phyloP scores from a whole-genome alignment of 2,329 filamentous ascomycete genomes.

The Exophiala alcalophila region DNA sequence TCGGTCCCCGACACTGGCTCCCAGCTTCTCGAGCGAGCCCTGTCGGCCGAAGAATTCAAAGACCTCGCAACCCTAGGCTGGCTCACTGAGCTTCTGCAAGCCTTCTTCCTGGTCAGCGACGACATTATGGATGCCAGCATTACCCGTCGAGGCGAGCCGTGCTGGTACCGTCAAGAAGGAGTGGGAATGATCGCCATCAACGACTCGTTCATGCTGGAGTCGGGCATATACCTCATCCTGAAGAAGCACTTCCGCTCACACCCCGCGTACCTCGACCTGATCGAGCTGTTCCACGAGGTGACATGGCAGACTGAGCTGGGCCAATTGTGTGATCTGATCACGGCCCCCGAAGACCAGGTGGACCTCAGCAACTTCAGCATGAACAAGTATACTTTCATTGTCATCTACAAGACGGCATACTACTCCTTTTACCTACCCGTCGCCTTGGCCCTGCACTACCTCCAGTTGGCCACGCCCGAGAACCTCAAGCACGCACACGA shows the following conservation, averaged over 20 bases:
- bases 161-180: constrained; percentile 88
- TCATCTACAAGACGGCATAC: constrained; percentile 99
- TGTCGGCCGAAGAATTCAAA: constrained; percentile 82
- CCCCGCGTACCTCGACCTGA: constrained; percentile 80
- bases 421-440: constrained; percentile 99
- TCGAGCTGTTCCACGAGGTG: constrained; percentile 95
- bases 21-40: constrained; percentile 68
- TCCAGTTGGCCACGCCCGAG: constrained; percentile 77
- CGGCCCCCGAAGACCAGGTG: constrained; percentile 88
- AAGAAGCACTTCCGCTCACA: constrained; percentile 91
- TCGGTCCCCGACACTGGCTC: constrained; percentile 90
- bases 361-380: constrained; percentile 94
- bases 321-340: constrained; percentile 90
- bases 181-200: constrained; percentile 98
- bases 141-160: constrained; percentile 88
- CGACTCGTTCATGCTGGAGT: constrained; percentile 94
- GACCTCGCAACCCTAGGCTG: constrained; percentile 84
- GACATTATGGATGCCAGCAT: constrained; percentile 98
- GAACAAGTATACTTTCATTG: constrained; percentile 95
- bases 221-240: constrained; percentile 82
- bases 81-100: constrained; percentile 97
- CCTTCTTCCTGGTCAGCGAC: constrained; percentile 97
- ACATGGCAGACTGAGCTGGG: constrained; percentile 93
- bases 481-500: constrained; percentile 87
- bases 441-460: constrained; percentile 80